Conservation (phyloP, 352 stramenopile species). For the Phytophthora capsici region DNA sequence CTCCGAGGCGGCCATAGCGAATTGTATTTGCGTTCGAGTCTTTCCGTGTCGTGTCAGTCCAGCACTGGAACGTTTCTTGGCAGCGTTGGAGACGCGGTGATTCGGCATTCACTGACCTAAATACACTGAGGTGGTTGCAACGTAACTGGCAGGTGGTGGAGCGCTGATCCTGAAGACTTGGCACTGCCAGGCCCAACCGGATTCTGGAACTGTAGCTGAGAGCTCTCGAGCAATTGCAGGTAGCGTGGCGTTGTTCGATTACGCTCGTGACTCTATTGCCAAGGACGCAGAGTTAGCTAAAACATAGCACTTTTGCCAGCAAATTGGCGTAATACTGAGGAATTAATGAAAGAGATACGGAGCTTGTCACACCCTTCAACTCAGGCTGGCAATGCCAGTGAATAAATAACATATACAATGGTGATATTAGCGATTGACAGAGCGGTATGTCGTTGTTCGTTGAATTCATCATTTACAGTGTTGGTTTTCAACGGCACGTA, state of each 20-base stretch:
- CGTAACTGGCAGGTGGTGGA: not conserved
- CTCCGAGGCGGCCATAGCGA: slow-evolving; percentile 23
- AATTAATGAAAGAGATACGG: not conserved
- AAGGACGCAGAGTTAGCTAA: not conserved
- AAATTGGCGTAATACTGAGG: not conserved
- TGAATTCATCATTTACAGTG: too few species aligned
- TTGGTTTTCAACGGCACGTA: too few species aligned
- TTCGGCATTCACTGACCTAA: slow-evolving; percentile 21
- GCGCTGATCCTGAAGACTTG: not conserved
- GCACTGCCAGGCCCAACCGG: not conserved
- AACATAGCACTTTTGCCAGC: not conserved
- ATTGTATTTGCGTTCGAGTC: slow-evolving; percentile 8
- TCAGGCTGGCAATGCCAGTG: too few species aligned
- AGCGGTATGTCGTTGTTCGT: too few species aligned
- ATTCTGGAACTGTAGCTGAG: slow-evolving; percentile 17
- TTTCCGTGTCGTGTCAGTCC: slow-evolving; percentile 5
- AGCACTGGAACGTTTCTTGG: slow-evolving; percentile 21
- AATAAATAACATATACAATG: too few species aligned
- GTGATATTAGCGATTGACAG: too few species aligned
- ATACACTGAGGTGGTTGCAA: not conserved
- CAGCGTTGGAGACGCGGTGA: not conserved
- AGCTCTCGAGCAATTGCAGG: not conserved
- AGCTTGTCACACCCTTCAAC: not conserved
- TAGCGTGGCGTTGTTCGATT: slow-evolving; percentile 10
- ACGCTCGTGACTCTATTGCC: slow-evolving; percentile 1